These are phyloP conservation scores for Borovskyia barvae DNA, from an alignment of 208 protist genomes.

Conservation along the genomic window DNA sequence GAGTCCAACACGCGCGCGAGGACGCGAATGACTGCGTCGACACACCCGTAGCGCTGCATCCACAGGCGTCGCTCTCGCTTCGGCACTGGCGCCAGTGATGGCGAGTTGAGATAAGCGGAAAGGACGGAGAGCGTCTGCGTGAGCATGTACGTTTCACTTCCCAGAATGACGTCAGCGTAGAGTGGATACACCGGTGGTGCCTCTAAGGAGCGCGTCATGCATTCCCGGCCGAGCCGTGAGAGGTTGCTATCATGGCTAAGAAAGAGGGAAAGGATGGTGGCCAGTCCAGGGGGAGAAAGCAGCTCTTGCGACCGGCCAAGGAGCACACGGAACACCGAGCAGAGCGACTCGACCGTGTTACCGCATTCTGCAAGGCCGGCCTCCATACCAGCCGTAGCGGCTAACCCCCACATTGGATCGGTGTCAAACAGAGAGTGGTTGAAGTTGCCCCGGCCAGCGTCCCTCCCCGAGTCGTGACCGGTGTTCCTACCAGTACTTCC, in stretches of 20 bases:
- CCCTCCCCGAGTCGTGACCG: constrained; percentile 4
- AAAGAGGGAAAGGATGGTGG: constrained; percentile 52
- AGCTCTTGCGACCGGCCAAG: constrained; percentile 36
- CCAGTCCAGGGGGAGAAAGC: constrained; percentile 28
- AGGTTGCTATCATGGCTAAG: constrained; percentile 37
- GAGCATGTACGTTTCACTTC: constrained; percentile 27
- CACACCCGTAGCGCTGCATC: constrained; percentile 56
- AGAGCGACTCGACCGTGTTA: constrained; percentile 39
- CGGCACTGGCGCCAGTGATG: constrained; percentile 16
- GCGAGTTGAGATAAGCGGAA: constrained; percentile 30
- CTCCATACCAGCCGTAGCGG: neutral
- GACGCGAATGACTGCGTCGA: constrained; percentile 52
- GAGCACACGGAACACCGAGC: constrained; percentile 49
- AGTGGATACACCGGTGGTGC: constrained; percentile 42
- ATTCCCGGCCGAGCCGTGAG: constrained; percentile 48
- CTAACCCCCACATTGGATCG: constrained; percentile 5
- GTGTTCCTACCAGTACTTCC: too few species aligned
- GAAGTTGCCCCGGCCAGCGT: neutral
- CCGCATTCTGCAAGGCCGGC: constrained; percentile 20
- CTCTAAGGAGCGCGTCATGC: constrained; percentile 57
- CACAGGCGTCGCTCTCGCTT: constrained; percentile 62
- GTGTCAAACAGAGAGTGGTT: constrained; percentile 20
- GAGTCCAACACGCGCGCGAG: constrained; percentile 31
- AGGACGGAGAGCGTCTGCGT: constrained; percentile 49
- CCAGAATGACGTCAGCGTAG: constrained; percentile 49